Base-by-base conservation (phyloP, 2,329 filamentous ascomycete species). In the Tolypocladium capitatum region DNA sequence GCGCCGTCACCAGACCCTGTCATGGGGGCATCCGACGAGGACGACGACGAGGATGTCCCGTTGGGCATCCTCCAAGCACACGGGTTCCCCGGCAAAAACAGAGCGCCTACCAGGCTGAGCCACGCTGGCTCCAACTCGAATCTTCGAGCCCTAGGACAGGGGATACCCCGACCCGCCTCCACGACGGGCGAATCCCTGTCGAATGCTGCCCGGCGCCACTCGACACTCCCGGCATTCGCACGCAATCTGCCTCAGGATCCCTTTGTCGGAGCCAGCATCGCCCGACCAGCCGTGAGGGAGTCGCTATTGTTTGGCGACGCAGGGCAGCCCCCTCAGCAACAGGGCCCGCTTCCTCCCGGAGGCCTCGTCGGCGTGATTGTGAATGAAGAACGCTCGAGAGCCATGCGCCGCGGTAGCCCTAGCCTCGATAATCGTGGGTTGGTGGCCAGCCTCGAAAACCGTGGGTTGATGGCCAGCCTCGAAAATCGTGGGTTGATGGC, bases 11-110 rank as follows among this genome's bases (percentile, higher is more conserved):
- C 60, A 43, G 68, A 59, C 24, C 66, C 52, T 46, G 62, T 63
- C 2, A 70, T 71, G 0, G 74, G 76, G n/a, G 67, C 60, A 5
- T 83, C 81, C 1, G 84, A 88, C 34, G 86, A 90, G 49, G 89
- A 95, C 56, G 89, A 94, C 45, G 89, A 95, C 56, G 89, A 95
- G 49, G 89, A 95, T 57, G 78, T 94, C 13, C 89, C 89, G 0
- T 70, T 95, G 36, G 89, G 83, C 13, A 92, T 95, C 55, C 71
- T 95, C 20, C 85, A 87, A 47, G 89, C 89, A 2, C 88, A 95
- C 61, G 89, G 89, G 2, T 95, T 95, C 58, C 89, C 89, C 0
- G 81, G 74, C 63, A 88, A 81, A 65, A 83, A 80, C 56, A 78
- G 86, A 18, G 84, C 87, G 14, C 87, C 88, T 1, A 82, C 76